Evolutionary conservation across 352 stramenopile species (phyloP).

Genomic region (Globisporangium mamillatum): DNA sequence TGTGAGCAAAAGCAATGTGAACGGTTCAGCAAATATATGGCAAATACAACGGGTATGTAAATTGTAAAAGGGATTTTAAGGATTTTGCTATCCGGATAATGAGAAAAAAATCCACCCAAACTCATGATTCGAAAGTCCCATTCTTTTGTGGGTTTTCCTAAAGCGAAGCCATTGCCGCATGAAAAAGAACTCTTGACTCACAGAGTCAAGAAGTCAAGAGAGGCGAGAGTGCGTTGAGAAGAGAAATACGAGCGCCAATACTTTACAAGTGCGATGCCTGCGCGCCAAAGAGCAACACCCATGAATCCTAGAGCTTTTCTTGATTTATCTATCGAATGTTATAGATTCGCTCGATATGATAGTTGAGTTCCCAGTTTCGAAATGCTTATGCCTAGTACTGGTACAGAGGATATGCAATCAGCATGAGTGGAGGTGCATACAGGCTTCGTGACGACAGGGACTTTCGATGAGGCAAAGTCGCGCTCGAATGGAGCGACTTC

Average conservation of each 20-base stretch:
- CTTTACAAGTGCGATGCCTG: no score
- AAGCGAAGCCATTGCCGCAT: conserved; percentile 1
- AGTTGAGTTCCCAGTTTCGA: neutral
- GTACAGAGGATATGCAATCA: neutral
- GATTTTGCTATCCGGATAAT: neutral
- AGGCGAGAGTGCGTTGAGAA: neutral
- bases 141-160: neutral
- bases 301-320: neutral
- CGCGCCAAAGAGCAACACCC: no score
- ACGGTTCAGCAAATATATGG: no score
- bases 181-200: conserved; percentile 4
- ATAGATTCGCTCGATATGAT: neutral
- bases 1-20: no score
- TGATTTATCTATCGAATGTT: neutral
- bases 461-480: neutral
- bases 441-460: neutral
- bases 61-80: no score
- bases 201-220: no score
- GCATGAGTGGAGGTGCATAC: neutral
- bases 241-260: neutral
- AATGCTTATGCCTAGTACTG: neutral
- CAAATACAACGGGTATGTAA: no score
- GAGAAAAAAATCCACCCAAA: conserved; percentile 7
- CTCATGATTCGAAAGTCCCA: neutral
- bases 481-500: neutral